These are phyloP conservation scores for Ceriops decandra DNA, from an alignment of 345 rosid genomes.

Conservation along the genomic window DNA sequence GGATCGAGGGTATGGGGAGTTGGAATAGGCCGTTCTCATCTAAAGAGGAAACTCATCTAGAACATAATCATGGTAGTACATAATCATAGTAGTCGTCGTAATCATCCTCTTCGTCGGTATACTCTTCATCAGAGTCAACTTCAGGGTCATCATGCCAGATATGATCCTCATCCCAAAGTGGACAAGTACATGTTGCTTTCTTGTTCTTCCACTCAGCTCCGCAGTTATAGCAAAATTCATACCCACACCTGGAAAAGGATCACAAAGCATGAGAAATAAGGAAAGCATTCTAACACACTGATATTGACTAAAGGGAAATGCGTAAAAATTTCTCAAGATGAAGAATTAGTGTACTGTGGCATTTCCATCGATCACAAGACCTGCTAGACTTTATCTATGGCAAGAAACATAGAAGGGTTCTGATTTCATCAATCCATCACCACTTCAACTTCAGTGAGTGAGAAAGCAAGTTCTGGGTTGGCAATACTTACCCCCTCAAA, in stretches of 20 bases:
- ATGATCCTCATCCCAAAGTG: conserved; percentile 49
- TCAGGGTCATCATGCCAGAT: conserved; percentile 5
- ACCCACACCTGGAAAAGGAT: conserved; percentile 43
- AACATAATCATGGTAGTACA: too few species aligned
- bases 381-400: neutral
- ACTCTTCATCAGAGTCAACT: conserved; percentile 2
- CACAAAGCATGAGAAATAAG: neutral
- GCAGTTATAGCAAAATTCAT: conserved; percentile 66
- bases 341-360: neutral
- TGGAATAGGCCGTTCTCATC: neutral
- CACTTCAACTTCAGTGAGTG: too few species aligned
- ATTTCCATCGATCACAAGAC: neutral
- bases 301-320: too few species aligned
- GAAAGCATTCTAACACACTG: too few species aligned
- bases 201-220: conserved; percentile 61
- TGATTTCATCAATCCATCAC: neutral
- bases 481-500: too few species aligned
- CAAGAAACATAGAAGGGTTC: neutral
- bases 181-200: conserved; percentile 53
- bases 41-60: neutral
- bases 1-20: neutral
- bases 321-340: too few species aligned
- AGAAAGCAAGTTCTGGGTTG: too few species aligned
- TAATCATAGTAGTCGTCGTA: neutral
- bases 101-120: neutral